A percentile compares a stretch with the other conserved stretches of the same genome.
Evolutionary conservation across 1,284 basidiomycete species (phyloP).

Genomic region (Boletus mariae): DNA sequence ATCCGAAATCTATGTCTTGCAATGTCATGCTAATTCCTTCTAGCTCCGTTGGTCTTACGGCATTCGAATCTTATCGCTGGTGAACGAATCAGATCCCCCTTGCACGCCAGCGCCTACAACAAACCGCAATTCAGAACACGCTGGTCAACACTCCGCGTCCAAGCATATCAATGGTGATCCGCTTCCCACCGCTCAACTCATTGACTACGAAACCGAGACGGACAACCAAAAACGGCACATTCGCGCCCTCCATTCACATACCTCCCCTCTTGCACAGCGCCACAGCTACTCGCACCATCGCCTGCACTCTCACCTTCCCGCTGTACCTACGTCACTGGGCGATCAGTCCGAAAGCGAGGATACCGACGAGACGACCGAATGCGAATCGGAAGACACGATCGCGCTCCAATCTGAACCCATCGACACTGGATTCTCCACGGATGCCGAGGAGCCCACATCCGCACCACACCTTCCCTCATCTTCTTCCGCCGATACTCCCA

Average conservation of each 20-base stretch:
- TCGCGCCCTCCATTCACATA: neutral
- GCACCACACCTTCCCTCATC: neutral
- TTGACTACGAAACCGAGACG: slow-evolving; percentile 9
- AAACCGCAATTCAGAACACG: slow-evolving; percentile 12
- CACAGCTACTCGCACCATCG: neutral
- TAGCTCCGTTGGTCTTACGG: slow-evolving; percentile 91
- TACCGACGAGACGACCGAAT: slow-evolving; percentile 18
- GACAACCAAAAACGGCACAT: neutral
- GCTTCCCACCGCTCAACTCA: slow-evolving; percentile 1
- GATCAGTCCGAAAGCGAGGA: slow-evolving; percentile 28
- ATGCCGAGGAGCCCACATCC: slow-evolving; percentile 7
- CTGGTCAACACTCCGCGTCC: neutral
- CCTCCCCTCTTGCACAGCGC: neutral
- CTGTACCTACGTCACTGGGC: slow-evolving; percentile 22
- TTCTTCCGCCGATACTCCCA: neutral
- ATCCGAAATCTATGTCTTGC: neutral
- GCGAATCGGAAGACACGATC: slow-evolving; percentile 25
- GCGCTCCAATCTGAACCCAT: slow-evolving; percentile 6
- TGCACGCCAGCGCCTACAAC: slow-evolving; percentile 1
- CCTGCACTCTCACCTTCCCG: slow-evolving; percentile 19
- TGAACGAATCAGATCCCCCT: slow-evolving; percentile 49
- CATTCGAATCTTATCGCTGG: slow-evolving; percentile 70
- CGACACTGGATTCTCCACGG: slow-evolving; percentile 19
- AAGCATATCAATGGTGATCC: neutral
- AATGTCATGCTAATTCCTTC: neutral